phyloP scores from a whole-genome alignment of 139 green algal species.

The Tetraselmis chui region DNA sequence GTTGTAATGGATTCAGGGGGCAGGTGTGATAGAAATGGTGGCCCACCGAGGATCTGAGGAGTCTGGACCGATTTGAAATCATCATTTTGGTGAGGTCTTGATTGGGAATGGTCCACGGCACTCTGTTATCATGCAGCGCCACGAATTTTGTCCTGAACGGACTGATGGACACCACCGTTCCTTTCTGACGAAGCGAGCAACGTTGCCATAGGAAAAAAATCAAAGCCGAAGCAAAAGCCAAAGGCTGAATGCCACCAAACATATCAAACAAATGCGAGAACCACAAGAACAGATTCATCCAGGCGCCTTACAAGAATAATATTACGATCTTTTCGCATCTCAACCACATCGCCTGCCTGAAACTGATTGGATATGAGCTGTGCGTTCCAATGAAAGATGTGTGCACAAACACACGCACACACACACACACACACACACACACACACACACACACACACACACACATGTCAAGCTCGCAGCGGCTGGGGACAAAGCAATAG shows the following conservation, averaged over 20 bases:
- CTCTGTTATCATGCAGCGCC: neutral
- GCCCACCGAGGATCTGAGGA: neutral
- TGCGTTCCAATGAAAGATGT: neutral
- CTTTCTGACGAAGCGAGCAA: neutral
- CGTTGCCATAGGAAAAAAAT: too few relatives aligned
- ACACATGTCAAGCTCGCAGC: neutral
- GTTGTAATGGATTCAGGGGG: too few relatives aligned
- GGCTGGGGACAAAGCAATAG: neutral
- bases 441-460: neutral
- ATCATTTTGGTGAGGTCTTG: neutral
- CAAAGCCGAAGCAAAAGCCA: too few relatives aligned
- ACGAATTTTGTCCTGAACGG: neutral
- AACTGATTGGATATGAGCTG: neutral
- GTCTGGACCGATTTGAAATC: neutral
- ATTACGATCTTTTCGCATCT: neutral
- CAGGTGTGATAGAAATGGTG: neutral
- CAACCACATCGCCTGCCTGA: neutral
- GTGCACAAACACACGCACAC: neutral
- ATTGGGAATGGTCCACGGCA: neutral
- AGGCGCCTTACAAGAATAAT: neutral
- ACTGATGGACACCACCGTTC: neutral
- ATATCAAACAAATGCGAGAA: neutral
- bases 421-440: neutral
- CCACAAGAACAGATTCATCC: neutral
- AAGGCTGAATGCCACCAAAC: neutral